Percentiles rank a stretch among this genome's conserved stretches.
phyloP scores from a whole-genome alignment of 305 asterid species.

The Rubia balearica region DNA sequence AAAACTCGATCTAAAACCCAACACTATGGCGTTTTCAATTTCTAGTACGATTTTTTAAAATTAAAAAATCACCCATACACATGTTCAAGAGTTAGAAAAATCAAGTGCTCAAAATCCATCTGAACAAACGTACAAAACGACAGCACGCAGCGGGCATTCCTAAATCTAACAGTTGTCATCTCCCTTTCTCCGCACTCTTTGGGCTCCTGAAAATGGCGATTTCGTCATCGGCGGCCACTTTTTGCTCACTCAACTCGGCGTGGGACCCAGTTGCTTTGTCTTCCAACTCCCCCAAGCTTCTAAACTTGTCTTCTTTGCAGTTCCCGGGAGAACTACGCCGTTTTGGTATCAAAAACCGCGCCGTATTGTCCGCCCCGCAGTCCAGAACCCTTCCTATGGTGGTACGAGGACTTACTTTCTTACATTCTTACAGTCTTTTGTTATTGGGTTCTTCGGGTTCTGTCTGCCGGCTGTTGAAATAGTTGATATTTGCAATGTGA shows the following conservation, averaged over 20 bases:
- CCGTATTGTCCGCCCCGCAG: slow-evolving; percentile 25
- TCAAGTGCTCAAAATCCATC: slow-evolving; percentile 7
- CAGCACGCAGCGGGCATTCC: background rate
- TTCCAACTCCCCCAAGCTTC: slow-evolving; percentile 29
- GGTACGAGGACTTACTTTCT: slow-evolving; percentile 8
- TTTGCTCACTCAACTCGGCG: slow-evolving; percentile 12
- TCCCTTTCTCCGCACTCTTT: slow-evolving; percentile 5
- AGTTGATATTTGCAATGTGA: background rate
- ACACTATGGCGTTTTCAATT: too few relatives aligned
- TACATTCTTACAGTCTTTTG: background rate
- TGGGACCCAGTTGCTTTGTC: slow-evolving; percentile 23
- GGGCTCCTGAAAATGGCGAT: slow-evolving; percentile 46
- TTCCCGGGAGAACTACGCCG: slow-evolving; percentile 37
- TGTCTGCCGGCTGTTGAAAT: background rate
- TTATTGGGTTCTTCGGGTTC: background rate
- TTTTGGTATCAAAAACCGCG: slow-evolving; percentile 29
- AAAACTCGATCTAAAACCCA: too few relatives aligned
- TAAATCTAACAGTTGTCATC: background rate
- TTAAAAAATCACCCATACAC: too few relatives aligned
- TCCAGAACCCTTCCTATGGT: slow-evolving; percentile 46
- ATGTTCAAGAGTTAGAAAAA: background rate
- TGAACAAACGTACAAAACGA: background rate
- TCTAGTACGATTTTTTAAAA: too few relatives aligned
- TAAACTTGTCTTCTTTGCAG: slow-evolving; percentile 47
- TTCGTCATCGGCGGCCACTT: slow-evolving; percentile 34